A percentile compares a stretch with the other conserved stretches of the same genome.
phyloP scores from a whole-genome alignment of 306 rosid genomes.

The Quercus rubra region DNA sequence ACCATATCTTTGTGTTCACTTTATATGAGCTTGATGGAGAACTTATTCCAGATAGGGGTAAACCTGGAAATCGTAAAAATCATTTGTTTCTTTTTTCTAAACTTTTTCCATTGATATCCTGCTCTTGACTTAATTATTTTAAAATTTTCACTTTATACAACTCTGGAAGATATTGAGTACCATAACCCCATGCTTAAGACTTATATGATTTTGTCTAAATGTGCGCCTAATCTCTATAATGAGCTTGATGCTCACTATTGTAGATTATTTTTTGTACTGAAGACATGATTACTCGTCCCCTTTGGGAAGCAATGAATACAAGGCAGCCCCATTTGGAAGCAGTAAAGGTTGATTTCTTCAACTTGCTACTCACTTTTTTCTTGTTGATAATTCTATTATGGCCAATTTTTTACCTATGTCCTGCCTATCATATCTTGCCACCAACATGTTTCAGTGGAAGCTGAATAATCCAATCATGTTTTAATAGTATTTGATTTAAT shows the following conservation, averaged over 20 bases:
- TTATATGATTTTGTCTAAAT: background rate
- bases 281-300: slow-evolving; percentile 69
- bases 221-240: background rate
- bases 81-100: background rate
- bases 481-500: background rate
- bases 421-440: background rate
- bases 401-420: background rate
- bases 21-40: background rate
- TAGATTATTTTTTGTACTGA: slow-evolving; percentile 77
- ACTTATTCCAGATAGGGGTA: background rate
- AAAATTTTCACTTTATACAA: background rate
- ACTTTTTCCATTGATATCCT: background rate
- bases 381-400: background rate
- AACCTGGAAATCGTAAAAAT: background rate
- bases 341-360: slow-evolving; percentile 47
- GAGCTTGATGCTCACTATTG: slow-evolving; percentile 8
- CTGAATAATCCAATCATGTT: background rate
- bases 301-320: slow-evolving; percentile 83
- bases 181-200: background rate
- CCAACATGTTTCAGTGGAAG: slow-evolving; percentile 3
- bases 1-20: slow-evolving; percentile 1
- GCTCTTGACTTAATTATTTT: background rate
- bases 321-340: slow-evolving; percentile 53
- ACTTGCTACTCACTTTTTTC: slow-evolving; percentile 14
- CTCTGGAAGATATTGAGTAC: background rate